Base-by-base conservation (phyloP, 2,329 filamentous ascomycete genomes). In the Colletotrichum sp. region DNA sequence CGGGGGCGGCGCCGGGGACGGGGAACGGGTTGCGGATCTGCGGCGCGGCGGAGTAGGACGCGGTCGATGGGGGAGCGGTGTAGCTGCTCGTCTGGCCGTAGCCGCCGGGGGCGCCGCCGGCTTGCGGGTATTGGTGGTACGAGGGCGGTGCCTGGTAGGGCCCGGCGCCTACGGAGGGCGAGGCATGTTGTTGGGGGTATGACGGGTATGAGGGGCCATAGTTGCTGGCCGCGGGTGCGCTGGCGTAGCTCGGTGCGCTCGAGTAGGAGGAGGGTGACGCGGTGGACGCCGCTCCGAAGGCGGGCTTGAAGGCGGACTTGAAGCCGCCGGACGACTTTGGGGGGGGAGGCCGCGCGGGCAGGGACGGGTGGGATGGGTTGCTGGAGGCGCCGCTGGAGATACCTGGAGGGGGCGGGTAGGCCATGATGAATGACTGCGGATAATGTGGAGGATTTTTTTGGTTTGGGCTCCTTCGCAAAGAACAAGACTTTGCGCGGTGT, bases 361-460 rank as follows among this genome's bases (percentile, higher is more conserved):
- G 93, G 80, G 94, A 95, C 60, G 91, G 90, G 81, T 91, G 87
- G 39, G 85, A 81, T 80, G 85, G 79, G 34, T 76, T 75, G 59
- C 69, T 85, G 81, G 87, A 85, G 81, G 83, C 66, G 71, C 75
- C 81, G 84, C 82, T 82, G 84, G 88, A 84, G 85, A 91, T 87
- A 92, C 94, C 94, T 95, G 95, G 94, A 94, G 94, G 94, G 84
- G 93, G 93, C 87, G 94, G 93, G 90, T 95, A 95, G 87, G 94
- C 93, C 95, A 96, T 96, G 90, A 92, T 93, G 91, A 92, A 92
- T 87, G 89, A 81, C 77, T 78, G 77, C 44, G 77, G 65, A 68
- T 24, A 52, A 52, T 52, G n/a, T 52, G 44, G 44, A 52, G 39
- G 39, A 44, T n/a, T 21, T 78, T 75, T 74, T 57, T 30, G 59